These are phyloP conservation scores for Russula foetens DNA, from an alignment of 768 basidiomycete species.

Conservation along the genomic window DNA sequence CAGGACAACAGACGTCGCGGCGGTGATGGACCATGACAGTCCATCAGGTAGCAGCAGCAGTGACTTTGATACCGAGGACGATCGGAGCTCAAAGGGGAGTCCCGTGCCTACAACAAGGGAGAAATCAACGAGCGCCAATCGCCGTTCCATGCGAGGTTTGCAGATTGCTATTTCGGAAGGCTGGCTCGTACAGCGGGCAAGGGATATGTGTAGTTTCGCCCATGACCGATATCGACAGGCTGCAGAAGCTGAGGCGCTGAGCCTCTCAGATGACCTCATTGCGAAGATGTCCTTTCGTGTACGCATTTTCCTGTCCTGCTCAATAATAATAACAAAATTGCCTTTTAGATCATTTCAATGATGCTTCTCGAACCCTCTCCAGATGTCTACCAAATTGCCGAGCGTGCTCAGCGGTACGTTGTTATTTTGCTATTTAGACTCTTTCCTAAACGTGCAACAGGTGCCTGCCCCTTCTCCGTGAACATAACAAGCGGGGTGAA, in stretches of 20 bases:
- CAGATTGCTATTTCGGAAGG: slow-evolving; percentile 63
- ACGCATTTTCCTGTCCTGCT: slow-evolving; percentile 15
- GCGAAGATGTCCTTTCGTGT: slow-evolving; percentile 68
- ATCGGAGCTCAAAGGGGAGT: slow-evolving; percentile 46
- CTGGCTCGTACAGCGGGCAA: slow-evolving; percentile 62
- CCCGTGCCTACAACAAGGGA: slow-evolving; percentile 42
- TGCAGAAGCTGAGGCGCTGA: slow-evolving; percentile 50
- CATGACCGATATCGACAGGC: slow-evolving; percentile 73
- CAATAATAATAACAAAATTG: background rate
- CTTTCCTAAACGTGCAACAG: slow-evolving; percentile 27
- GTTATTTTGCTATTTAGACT: background rate
- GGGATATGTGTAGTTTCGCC: slow-evolving; percentile 70
- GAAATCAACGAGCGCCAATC: slow-evolving; percentile 29
- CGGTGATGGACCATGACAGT: slow-evolving; percentile 70
- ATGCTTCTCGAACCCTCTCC: slow-evolving; percentile 55
- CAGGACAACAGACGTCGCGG: slow-evolving; percentile 63
- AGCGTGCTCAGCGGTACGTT: slow-evolving; percentile 53
- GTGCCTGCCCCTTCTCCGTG: slow-evolving; percentile 53
- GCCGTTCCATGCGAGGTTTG: slow-evolving; percentile 58
- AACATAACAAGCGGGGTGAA: slow-evolving; percentile 53
- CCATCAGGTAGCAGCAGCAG: slow-evolving; percentile 46
- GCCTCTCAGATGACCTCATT: slow-evolving; percentile 39
- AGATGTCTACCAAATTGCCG: slow-evolving; percentile 62
- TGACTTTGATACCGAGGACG: slow-evolving; percentile 35
- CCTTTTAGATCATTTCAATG: slow-evolving; percentile 54